Conservation (phyloP, 495 filamentous ascomycete genomes). For the Annulohypoxylon maeteangense region DNA sequence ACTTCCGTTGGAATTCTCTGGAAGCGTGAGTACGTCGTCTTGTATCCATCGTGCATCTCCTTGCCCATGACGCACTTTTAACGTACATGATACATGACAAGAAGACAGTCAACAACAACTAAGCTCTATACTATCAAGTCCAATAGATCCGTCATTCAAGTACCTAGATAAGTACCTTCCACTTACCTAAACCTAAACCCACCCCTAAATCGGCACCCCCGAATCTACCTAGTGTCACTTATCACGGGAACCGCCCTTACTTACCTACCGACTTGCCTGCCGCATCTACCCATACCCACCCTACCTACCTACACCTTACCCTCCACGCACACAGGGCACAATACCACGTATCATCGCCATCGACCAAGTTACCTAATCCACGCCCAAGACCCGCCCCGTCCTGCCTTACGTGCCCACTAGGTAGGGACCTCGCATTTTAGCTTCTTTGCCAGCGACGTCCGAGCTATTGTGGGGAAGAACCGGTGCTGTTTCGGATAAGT, state of each 20-base stretch:
- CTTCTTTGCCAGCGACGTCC: not conserved
- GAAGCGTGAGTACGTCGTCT: not conserved
- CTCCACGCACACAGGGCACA: not conserved
- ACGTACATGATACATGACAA: not conserved
- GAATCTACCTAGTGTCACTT: not conserved
- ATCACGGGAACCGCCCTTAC: not conserved
- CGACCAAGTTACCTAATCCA: conserved; percentile 5
- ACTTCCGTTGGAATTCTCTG: not conserved
- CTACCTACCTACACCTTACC: not conserved
- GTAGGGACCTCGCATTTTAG: not conserved
- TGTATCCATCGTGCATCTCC: not conserved
- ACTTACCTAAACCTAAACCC: no score
- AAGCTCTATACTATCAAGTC: not conserved
- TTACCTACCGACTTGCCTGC: no score
- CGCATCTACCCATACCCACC: not conserved
- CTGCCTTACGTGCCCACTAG: not conserved
- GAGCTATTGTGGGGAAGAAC: not conserved
- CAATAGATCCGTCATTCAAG: not conserved
- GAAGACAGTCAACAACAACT: not conserved
- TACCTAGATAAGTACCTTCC: no score
- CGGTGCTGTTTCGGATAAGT: conserved; percentile 17
- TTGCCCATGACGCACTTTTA: not conserved
- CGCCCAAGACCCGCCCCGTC: not conserved
- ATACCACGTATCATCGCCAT: not conserved
- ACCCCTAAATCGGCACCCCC: not conserved